Base-by-base conservation (phyloP, 2,329 filamentous ascomycete species). In the Neurospora crassa region DNA sequence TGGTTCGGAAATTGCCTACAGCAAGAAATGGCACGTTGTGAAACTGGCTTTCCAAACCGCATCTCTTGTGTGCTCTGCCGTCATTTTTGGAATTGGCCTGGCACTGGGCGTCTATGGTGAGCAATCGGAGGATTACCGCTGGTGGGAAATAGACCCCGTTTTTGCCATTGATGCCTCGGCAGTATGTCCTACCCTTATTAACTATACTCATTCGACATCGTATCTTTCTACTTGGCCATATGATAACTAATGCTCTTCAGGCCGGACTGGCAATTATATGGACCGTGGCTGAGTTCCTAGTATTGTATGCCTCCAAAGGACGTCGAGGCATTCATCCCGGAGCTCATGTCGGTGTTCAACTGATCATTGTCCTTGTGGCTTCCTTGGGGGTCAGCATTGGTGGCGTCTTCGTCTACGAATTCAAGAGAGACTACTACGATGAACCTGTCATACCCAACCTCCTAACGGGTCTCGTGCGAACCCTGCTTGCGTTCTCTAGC, bases 301-400 rank as follows among this genome's bases (percentile, higher is more conserved):
- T 78, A 37, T 78, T 81, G 20, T 77, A 74, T 43, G 71, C 77
- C 18, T 80, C 81, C 45, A 78, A 77, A 7, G 77, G 75, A 68
- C 76, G 78, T 34, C 73, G 73, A 3, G 80, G 81, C 45, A 81
- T 84, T 24, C 82, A 83, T 69, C 83, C 84, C 0, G 83, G 82
- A 37, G 81, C 80, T 8, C 82, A 84, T 67, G 81, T 85, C 42
- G 81, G 76, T 69, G 53, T 83, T 16, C 81, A 81, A 41, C 81
- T 85, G 2, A 68, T 84, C 72, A 76, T 84, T 70, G 84, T 81
- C 80, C 73, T 84, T 7, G 71, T 76, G 29, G 76, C 78, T n/a
- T 67, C 76, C 45, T 40, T 78, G 14, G 71, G 78, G 2, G 77
- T 78, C 42, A 76, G 73, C 67, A 63, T 79, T 34, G 72, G 75